Evolutionary conservation across 2,329 filamentous ascomycete species (phyloP).

Genomic region (Trichophyton benhamiae): DNA sequence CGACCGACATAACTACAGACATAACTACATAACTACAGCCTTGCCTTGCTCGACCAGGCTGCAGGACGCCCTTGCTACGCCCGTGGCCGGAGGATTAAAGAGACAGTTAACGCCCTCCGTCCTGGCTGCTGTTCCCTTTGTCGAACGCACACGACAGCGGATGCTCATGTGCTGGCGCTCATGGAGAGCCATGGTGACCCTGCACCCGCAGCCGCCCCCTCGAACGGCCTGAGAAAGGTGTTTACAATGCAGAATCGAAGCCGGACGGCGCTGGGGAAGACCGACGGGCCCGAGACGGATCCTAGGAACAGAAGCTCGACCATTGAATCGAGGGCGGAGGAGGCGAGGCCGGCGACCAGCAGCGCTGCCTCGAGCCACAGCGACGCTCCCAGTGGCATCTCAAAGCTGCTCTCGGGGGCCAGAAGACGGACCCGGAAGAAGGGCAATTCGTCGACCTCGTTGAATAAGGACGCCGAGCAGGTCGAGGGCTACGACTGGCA

Average conservation of each 20-base stretch:
- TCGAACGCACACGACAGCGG: background rate
- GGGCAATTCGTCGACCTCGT: slow-evolving; percentile 14
- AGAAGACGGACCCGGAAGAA: slow-evolving; percentile 34
- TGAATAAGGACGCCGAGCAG: background rate
- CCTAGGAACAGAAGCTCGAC: slow-evolving; percentile 26
- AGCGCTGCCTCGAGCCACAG: slow-evolving; percentile 20
- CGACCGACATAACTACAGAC: too few relatives aligned
- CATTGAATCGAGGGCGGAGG: slow-evolving; percentile 21
- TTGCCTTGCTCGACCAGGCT: too few relatives aligned
- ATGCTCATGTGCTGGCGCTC: background rate
- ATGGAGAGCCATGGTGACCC: slow-evolving; percentile 25
- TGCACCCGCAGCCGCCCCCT: slow-evolving; percentile 18
- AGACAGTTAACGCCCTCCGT: too few relatives aligned
- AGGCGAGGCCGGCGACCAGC: slow-evolving; percentile 25
- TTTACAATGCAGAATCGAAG: slow-evolving; percentile 27
- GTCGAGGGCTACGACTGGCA: slow-evolving; percentile 5
- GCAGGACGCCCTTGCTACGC: too few relatives aligned
- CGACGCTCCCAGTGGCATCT: slow-evolving; percentile 36
- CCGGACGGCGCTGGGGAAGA: slow-evolving; percentile 25
- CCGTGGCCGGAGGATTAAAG: too few relatives aligned
- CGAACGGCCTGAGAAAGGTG: slow-evolving; percentile 27
- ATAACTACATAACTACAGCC: too few relatives aligned
- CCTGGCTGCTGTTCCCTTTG: too few relatives aligned
- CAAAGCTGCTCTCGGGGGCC: slow-evolving; percentile 37
- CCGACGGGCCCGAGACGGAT: slow-evolving; percentile 22